Evolutionary conservation across 2,329 filamentous ascomycete genomes (phyloP).

Genomic region (Hypoxylon sp.): DNA sequence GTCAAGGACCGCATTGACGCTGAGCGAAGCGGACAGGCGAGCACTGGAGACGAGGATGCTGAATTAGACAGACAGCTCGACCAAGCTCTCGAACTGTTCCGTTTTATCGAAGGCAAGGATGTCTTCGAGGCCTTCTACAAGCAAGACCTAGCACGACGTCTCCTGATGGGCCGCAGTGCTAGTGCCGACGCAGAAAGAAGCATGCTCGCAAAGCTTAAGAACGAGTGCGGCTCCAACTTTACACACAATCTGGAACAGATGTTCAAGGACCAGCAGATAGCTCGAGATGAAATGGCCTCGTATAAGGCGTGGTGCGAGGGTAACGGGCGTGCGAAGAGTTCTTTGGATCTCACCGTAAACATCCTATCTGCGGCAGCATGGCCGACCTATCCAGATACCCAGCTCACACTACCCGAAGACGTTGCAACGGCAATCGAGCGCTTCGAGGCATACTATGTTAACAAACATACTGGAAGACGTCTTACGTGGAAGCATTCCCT

Average conservation of each 20-base stretch:
- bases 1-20: slow-evolving; percentile 64
- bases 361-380: slow-evolving; percentile 92
- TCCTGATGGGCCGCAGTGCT: slow-evolving; percentile 91
- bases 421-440: slow-evolving; percentile 79
- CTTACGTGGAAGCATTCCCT: slow-evolving; percentile 92
- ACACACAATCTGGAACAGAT: slow-evolving; percentile 98
- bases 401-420: slow-evolving; percentile 76
- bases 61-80: slow-evolving; percentile 93
- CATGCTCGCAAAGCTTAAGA: slow-evolving; percentile 91
- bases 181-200: slow-evolving; percentile 95
- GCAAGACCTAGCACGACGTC: slow-evolving; percentile 87
- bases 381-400: slow-evolving; percentile 84
- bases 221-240: slow-evolving; percentile 91
- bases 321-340: slow-evolving; percentile 53
- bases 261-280: slow-evolving; percentile 98
- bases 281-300: slow-evolving; percentile 89
- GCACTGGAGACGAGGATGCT: slow-evolving; percentile 84
- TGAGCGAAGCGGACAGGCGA: slow-evolving; percentile 70
- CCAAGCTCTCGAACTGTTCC: slow-evolving; percentile 91
- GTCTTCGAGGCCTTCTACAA: slow-evolving; percentile 99
- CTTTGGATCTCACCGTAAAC: slow-evolving; percentile 82
- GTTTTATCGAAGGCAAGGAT: slow-evolving; percentile 96
- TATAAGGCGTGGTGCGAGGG: slow-evolving; percentile 76
- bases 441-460: slow-evolving; percentile 87
- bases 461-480: slow-evolving; percentile 86